Percentiles rank a stretch among this genome's conserved stretches.
Conservation (phyloP, 2,329 filamentous ascomycete species). For the Pestalotiopsis sp. region DNA sequence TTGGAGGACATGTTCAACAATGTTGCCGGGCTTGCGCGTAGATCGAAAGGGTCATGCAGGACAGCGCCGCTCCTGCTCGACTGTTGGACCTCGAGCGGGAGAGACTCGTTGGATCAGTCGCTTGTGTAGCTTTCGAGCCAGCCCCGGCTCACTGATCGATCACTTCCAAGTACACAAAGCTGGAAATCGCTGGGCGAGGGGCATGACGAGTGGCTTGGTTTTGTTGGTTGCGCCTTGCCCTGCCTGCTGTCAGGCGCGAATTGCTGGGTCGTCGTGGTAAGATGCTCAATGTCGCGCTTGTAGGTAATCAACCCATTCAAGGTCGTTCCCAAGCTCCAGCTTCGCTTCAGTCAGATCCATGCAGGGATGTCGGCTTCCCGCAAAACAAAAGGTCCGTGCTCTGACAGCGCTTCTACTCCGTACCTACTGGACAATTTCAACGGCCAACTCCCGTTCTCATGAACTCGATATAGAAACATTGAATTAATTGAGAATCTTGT, state of each 20-base stretch:
- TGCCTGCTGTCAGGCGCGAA: too few relatives aligned
- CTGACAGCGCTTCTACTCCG: not conserved
- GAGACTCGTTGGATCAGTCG: not conserved
- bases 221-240: too few relatives aligned
- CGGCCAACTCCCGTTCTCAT: not conserved
- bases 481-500: too few relatives aligned
- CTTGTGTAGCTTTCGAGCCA: not conserved
- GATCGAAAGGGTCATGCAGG: not conserved
- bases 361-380: too few relatives aligned
- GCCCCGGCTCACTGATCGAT: not conserved
- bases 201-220: not conserved
- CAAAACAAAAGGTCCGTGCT: not conserved
- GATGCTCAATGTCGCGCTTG: too few relatives aligned
- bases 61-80: not conserved
- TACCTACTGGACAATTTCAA: not conserved
- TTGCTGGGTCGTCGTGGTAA: too few relatives aligned
- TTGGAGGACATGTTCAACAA: conserved; percentile 41
- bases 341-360: too few relatives aligned
- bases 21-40: conserved; percentile 15
- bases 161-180: not conserved
- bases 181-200: not conserved
- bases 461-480: not conserved
- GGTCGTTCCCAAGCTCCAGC: too few relatives aligned
- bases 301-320: too few relatives aligned
- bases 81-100: not conserved